A percentile compares a stretch with the other conserved stretches of the same genome.
Conservation (phyloP, 2,329 filamentous ascomycete genomes). For the Rhynchosporium agropyri region DNA sequence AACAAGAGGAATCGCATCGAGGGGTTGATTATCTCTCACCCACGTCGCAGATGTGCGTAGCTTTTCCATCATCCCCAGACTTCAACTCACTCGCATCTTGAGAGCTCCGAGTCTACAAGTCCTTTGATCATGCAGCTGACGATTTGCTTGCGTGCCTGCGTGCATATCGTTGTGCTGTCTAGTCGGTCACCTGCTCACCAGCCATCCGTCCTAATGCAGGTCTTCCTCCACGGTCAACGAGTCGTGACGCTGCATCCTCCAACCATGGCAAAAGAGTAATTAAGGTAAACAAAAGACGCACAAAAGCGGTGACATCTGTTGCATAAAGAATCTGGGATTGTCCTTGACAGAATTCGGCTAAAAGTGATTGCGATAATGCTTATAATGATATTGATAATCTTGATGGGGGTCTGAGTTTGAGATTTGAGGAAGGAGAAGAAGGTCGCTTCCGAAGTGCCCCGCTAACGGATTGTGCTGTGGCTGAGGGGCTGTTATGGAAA, state of each 20-base stretch:
- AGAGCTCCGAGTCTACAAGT: background rate
- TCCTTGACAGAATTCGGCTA: background rate
- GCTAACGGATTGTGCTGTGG: background rate
- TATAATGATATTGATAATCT: constrained; percentile 5
- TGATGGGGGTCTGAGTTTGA: background rate
- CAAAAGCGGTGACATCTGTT: constrained; percentile 11
- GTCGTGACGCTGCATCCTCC: constrained; percentile 12
- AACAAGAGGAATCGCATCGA: background rate
- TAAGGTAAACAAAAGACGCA: background rate
- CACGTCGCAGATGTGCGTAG: constrained; percentile 3
- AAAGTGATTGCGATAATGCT: background rate
- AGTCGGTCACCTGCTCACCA: constrained; percentile 9
- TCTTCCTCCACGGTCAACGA: constrained; percentile 4
- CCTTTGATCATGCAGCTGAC: constrained; percentile 3
- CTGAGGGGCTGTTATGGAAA: background rate
- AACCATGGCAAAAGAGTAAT: background rate
- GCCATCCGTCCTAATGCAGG: constrained; percentile 6
- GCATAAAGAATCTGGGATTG: background rate
- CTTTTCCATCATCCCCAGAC: background rate
- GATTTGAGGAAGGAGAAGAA: background rate
- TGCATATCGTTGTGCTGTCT: constrained; percentile 10
- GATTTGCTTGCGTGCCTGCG: background rate
- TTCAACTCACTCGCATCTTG: background rate
- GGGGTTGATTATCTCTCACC: constrained; percentile 5
- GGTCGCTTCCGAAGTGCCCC: constrained; percentile 1